phyloP scores from a whole-genome alignment of 2,329 filamentous ascomycete genomes.

The Colletotrichum incanum region DNA sequence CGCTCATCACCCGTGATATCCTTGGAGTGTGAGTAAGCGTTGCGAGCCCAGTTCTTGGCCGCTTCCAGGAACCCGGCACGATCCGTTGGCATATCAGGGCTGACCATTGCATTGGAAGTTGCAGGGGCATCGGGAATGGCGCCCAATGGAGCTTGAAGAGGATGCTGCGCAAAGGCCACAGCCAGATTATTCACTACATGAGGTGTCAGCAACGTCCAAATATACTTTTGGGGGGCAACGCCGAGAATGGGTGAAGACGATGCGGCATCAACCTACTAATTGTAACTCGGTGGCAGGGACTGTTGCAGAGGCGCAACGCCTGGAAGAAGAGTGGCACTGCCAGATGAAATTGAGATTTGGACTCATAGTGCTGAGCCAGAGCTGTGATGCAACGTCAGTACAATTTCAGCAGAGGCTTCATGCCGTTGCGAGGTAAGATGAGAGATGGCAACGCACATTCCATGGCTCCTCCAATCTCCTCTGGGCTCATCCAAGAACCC shows the following conservation, averaged over 20 bases:
- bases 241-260: conserved; percentile 12
- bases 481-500: conserved; percentile 78
- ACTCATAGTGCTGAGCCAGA: conserved; percentile 83
- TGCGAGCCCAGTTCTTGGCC: conserved; percentile 84
- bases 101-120: conserved; percentile 24
- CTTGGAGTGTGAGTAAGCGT: conserved; percentile 78
- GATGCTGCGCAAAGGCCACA: conserved; percentile 80
- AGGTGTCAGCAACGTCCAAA: conserved; percentile 28
- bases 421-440: neutral
- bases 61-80: conserved; percentile 76
- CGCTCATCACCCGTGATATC: conserved; percentile 77
- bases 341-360: conserved; percentile 82
- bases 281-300: conserved; percentile 83
- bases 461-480: conserved; percentile 81
- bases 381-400: conserved; percentile 62
- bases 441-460: conserved; percentile 68
- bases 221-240: neutral
- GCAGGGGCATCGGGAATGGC: conserved; percentile 34
- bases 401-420: conserved; percentile 9
- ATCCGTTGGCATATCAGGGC: conserved; percentile 57
- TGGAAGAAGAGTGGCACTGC: conserved; percentile 90
- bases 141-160: conserved; percentile 53
- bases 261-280: conserved; percentile 71
- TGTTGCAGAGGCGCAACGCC: conserved; percentile 78
- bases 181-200: conserved; percentile 83